These are phyloP conservation scores for Rhytidiadelphus loreus DNA, from an alignment of 225 moss, liverwort and hornwort genomes.

Conservation along the genomic window DNA sequence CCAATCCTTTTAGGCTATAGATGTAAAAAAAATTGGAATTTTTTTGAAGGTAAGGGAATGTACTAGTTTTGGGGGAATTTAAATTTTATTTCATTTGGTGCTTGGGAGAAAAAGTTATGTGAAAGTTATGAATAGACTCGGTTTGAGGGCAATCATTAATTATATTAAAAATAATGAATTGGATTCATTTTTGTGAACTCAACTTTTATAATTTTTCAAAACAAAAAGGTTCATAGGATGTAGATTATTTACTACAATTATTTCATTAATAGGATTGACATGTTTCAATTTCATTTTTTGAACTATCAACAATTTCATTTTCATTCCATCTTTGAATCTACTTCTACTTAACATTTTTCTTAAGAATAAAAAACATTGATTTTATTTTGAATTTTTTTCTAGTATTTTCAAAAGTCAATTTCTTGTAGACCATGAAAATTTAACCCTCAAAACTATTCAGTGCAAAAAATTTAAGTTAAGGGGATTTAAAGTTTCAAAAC, in stretches of 20 bases:
- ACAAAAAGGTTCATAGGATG: background rate
- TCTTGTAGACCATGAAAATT: accelerated
- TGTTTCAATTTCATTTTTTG: background rate
- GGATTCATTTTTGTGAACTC: accelerated
- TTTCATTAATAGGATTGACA: background rate
- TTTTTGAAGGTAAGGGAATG: background rate
- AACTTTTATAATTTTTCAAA: background rate
- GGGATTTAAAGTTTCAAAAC: too few relatives aligned
- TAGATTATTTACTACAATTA: background rate
- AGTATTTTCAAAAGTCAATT: too few relatives aligned
- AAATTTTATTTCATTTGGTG: background rate
- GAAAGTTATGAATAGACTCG: background rate
- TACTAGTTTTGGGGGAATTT: background rate
- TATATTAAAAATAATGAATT: background rate
- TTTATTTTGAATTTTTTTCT: too few relatives aligned
- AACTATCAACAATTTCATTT: background rate
- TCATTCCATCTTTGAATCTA: background rate
- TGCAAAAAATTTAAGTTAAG: background rate
- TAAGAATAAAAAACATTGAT: too few relatives aligned
- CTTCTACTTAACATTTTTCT: accelerated
- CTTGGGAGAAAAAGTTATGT: background rate
- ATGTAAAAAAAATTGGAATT: background rate
- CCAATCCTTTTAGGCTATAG: background rate
- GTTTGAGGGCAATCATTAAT: background rate
- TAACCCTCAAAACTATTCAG: background rate